Evolutionary conservation across 345 rosid genomes (phyloP), one percentile per base, ranked within the genome.

Genomic region (Sisymbrium irio): DNA sequence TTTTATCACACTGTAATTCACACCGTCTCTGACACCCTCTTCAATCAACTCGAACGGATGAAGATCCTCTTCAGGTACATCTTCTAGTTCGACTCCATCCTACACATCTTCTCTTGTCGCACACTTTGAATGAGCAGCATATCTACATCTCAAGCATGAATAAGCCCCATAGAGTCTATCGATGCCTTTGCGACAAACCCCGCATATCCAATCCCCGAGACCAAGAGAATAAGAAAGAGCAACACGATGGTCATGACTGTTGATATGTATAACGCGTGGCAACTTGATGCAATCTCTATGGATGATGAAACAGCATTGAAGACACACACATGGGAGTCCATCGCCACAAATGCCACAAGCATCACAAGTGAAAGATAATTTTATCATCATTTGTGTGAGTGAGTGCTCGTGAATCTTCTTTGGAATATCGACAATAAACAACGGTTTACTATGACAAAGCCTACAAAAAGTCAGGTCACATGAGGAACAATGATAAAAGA

Each of bases 101-200:
- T 36, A 66, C 27, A 36, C 25, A 1, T 2, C 19, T 0, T 0
- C 0, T 6, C 9, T 14, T 66, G 7, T 66, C 1, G 37, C 71
- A 37, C 71, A 66, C 9, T 9, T 9, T 25, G 71, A 66, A 66
- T 66, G 61, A 5, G 22, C 22, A 51, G 12, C 71, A 13, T 4
- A 66, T 5, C 15, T 17, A 4, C 60, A 66, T 5, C 25, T 9
- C 12, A 2, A 9, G 27, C 71, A 67, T 6, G 39, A 39, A 1
- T 67, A 51, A 11, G 33, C 33, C 17, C 57, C 57, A 3, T 22
- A 51, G 1, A 11, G 0, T 30, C 33, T 51, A 51, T 51, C 17
- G 25, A 51, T 25, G 15, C 9, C 57, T 25, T 12, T 51, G 57
- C 33, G 57, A 51, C 57, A 51, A 51, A 51, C 28, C 13, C 12